Evolutionary conservation across 2,329 filamentous ascomycete species (phyloP).

Genomic region (Fonsecaea monophora): DNA sequence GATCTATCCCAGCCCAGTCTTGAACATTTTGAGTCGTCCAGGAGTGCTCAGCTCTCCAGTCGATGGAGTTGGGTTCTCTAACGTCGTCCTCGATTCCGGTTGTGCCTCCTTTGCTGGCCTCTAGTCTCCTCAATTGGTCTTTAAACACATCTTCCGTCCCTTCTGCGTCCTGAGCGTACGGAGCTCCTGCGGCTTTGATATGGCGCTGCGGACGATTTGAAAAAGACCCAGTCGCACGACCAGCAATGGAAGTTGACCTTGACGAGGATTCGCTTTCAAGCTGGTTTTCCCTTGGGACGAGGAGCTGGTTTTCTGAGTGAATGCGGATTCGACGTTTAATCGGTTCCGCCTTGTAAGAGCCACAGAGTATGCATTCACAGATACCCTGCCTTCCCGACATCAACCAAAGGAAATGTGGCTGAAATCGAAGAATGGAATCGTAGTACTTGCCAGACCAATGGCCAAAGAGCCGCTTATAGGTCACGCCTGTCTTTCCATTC

Average conservation of each 20-base stretch:
- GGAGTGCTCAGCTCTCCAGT: conserved; percentile 60
- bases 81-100: conserved; percentile 54
- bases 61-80: conserved; percentile 59
- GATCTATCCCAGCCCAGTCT: conserved; percentile 42
- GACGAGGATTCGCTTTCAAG: conserved; percentile 22
- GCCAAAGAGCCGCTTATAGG: conserved; percentile 64
- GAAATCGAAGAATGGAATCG: conserved; percentile 62
- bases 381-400: conserved; percentile 56
- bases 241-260: conserved; percentile 26
- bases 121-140: conserved; percentile 57
- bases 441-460: conserved; percentile 60
- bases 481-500: conserved; percentile 43
- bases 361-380: conserved; percentile 61
- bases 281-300: conserved; percentile 13
- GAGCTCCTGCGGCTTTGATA: conserved; percentile 31
- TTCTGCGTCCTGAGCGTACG: conserved; percentile 53
- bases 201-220: conserved; percentile 36
- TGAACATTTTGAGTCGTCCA: conserved; percentile 10
- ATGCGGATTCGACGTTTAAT: conserved; percentile 30
- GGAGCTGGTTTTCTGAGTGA: not conserved
- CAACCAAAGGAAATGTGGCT: conserved; percentile 63
- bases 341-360: conserved; percentile 26
- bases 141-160: conserved; percentile 63
- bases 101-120: conserved; percentile 42
- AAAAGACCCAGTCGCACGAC: conserved; percentile 26